phyloP scores from a whole-genome alignment of 1,284 basidiomycete species.

The Heliocybe sulcata region DNA sequence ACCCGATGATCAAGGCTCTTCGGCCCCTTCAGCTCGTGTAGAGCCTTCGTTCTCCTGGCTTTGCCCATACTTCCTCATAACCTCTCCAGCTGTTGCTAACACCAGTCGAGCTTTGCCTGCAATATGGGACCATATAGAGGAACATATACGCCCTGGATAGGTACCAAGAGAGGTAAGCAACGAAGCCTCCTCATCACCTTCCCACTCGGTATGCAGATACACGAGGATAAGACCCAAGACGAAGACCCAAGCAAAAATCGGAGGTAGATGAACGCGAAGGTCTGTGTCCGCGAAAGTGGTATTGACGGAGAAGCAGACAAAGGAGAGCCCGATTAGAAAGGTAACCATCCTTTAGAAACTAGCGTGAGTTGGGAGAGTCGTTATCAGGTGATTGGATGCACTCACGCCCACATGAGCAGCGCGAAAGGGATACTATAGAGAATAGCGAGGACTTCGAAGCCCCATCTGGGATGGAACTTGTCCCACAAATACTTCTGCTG shows the following conservation, averaged over 20 bases:
- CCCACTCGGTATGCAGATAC: not conserved
- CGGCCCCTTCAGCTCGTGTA: too few relatives aligned
- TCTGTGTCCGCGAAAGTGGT: not conserved
- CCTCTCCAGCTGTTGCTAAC: too few relatives aligned
- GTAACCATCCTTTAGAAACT: conserved; percentile 21
- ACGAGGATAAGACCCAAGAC: not conserved
- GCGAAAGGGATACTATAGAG: conserved; percentile 39
- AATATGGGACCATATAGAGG: too few relatives aligned
- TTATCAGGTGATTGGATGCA: conserved; percentile 5
- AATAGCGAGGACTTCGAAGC: conserved; percentile 34
- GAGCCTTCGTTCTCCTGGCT: too few relatives aligned
- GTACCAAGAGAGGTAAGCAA: too few relatives aligned
- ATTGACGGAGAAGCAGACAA: conserved; percentile 21
- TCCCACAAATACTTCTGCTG: conserved; percentile 21
- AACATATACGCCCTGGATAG: too few relatives aligned
- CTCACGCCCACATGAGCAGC: conserved; percentile 41
- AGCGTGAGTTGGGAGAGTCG: not conserved
- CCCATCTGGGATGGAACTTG: conserved; percentile 18
- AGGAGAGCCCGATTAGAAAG: conserved; percentile 28
- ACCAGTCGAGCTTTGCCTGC: too few relatives aligned
- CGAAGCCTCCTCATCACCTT: not conserved
- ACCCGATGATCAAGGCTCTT: too few relatives aligned
- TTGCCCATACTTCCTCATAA: too few relatives aligned
- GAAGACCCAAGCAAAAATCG: not conserved
- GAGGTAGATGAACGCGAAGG: not conserved